Conservation (phyloP, 192 early-diverging fungal genomes). For the Coemansia sp. region DNA sequence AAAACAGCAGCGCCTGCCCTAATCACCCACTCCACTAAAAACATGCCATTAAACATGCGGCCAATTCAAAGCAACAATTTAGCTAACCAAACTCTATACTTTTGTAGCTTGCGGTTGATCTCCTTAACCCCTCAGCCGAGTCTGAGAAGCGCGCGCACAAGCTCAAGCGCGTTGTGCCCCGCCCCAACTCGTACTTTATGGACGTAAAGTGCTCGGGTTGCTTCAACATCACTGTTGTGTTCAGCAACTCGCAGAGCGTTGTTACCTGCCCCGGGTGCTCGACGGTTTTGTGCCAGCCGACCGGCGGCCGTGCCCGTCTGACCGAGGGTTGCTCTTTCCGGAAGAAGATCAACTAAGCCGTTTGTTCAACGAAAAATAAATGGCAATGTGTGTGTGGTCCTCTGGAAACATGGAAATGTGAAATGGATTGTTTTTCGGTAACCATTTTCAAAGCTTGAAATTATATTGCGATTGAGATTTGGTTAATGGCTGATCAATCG, state of each 20-base stretch:
- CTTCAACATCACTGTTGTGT: conserved; percentile 98
- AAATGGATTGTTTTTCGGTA: too few relatives aligned
- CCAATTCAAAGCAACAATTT: neutral
- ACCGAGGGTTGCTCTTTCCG: conserved; percentile 91
- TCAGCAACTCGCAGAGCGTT: conserved; percentile 99
- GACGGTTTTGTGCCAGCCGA: conserved; percentile 98
- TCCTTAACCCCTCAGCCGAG: conserved; percentile 85
- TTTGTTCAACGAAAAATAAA: too few relatives aligned
- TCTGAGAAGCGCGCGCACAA: conserved; percentile 84
- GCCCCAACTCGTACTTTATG: conserved; percentile 98
- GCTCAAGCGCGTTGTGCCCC: conserved; percentile 95
- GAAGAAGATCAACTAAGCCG: conserved; percentile 69
- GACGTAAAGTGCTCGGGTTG: conserved; percentile 97
- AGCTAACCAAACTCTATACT: neutral
- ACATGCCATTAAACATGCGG: too few relatives aligned
- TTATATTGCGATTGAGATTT: too few relatives aligned
- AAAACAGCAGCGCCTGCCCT: too few relatives aligned
- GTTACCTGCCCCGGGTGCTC: conserved; percentile 94
- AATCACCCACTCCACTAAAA: too few relatives aligned
- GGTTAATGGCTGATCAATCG: too few relatives aligned
- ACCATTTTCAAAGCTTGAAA: too few relatives aligned
- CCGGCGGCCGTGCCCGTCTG: conserved; percentile 96
- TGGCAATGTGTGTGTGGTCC: too few relatives aligned
- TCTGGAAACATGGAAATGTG: too few relatives aligned
- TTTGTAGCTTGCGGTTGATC: conserved; percentile 84